Base-by-base conservation (phyloP, 2,329 filamentous ascomycete genomes). In the Clonostachys byssicola region DNA sequence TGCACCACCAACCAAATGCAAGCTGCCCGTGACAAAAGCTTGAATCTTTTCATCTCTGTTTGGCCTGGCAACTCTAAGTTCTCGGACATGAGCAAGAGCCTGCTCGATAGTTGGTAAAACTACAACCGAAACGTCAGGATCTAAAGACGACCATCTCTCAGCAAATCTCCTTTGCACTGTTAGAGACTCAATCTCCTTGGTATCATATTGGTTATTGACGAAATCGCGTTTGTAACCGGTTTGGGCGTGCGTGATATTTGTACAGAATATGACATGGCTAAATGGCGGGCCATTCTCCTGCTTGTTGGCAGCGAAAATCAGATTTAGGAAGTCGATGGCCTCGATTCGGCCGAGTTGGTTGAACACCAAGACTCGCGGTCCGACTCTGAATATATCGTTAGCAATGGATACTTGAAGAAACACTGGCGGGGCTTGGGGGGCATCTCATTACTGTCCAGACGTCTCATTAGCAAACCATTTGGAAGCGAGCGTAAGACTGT, bases 1-100 rank as follows among this genome's bases (percentile, higher is more conserved):
- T 42, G 91, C 72, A 12, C 87, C 88, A 8, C 91, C 90, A 1
- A 92, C 89, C 36, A 96, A 74, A 72, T 95, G 87, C 59, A 95
- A 68, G 62, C 89, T 95, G 3, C 91, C 91, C 12, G 91, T 95
- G 12, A 89, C 84, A 47, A 96, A 68, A n/a, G 17, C 62, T 41
- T 70, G 36, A 57, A 0, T 58, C 66, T 44, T 43, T 14, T 33
- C 30, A 16, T 34, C 42, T 30, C 10, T 30, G 9, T 9, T 30
- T 30, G 6, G 23, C 23, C 10, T 9, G 14, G 14, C 3, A 16
- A 54, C 9, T 60, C 60, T 9, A 78, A 53, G 9, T 1, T 53
- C 55, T 13, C 75, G 63, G 2, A 72, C 72, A 36, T 68, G 67
- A 17, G 72, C 66, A 34, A 84, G 70, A 5, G 81, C 78, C 45